phyloP scores from a whole-genome alignment of 129 eudicot species.

The Flaveria linearis region DNA sequence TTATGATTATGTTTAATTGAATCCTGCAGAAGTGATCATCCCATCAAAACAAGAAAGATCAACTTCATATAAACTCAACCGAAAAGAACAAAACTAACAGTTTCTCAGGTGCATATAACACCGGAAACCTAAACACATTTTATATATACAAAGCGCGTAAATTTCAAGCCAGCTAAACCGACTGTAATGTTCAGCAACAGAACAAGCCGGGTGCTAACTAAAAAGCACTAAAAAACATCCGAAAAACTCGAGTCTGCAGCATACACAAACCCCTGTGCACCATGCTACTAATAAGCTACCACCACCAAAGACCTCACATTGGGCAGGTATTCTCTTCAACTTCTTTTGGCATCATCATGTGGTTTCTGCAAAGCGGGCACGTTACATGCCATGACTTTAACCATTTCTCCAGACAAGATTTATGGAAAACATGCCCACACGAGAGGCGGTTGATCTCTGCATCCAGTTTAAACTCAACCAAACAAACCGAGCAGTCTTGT shows the following conservation, averaged over 20 bases:
- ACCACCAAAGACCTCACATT: conserved; percentile 53
- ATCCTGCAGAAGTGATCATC: no score
- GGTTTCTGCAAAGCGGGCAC: conserved; percentile 80
- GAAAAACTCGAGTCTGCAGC: conserved; percentile 19
- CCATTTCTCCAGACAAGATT: conserved; percentile 74
- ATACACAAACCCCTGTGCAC: conserved; percentile 14
- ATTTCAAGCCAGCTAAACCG: conserved; percentile 23
- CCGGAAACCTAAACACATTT: conserved; percentile 40
- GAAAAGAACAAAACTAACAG: conserved; percentile 23
- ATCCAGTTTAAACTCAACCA: conserved; percentile 64
- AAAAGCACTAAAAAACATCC: conserved; percentile 25
- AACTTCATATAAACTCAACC: conserved; percentile 26
- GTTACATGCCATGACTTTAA: conserved; percentile 66
- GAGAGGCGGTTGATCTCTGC: conserved; percentile 69
- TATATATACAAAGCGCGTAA: conserved; percentile 45
- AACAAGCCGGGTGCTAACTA: not conserved
- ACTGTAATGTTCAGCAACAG: conserved; percentile 19
- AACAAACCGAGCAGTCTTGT: conserved; percentile 84
- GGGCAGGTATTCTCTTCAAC: conserved; percentile 76
- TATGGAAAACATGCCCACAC: conserved; percentile 85
- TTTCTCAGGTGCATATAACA: conserved; percentile 44
- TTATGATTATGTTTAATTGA: no score
- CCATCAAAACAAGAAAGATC: conserved; percentile 18
- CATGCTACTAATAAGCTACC: conserved; percentile 8
- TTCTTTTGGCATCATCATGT: conserved; percentile 63